Evolutionary conservation across 2,329 filamentous ascomycete species (phyloP).

Genomic region (Diplodia corticola): DNA sequence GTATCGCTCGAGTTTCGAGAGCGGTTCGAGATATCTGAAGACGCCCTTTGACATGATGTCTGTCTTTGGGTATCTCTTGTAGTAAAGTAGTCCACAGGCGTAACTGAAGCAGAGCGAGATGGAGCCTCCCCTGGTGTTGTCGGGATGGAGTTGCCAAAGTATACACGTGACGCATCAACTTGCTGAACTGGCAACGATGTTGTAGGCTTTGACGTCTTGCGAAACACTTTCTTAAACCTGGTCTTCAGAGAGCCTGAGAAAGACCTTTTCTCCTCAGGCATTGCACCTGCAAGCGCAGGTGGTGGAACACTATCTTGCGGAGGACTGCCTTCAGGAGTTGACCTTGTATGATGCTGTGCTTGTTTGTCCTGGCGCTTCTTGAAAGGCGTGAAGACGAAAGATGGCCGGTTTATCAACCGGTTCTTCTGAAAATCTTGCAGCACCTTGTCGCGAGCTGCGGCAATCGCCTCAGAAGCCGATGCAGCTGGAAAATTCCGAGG

Average conservation of each 20-base stretch:
- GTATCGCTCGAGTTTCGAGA: conserved; percentile 21
- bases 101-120: background rate
- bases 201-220: conserved; percentile 37
- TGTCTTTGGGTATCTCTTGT: background rate
- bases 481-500: background rate
- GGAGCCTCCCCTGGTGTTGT: background rate
- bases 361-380: conserved; percentile 43
- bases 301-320: background rate
- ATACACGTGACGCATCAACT: conserved; percentile 47
- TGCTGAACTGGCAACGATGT: conserved; percentile 54
- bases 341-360: conserved; percentile 24
- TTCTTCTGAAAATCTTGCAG: conserved; percentile 44
- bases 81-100: background rate
- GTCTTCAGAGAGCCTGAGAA: conserved; percentile 63
- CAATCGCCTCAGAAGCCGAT: background rate
- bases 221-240: conserved; percentile 62
- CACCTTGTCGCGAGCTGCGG: conserved; percentile 41
- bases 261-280: conserved; percentile 52
- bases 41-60: background rate
- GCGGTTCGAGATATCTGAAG: conserved; percentile 1
- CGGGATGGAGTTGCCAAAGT: conserved; percentile 34
- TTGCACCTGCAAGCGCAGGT: background rate
- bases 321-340: background rate
- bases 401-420: conserved; percentile 44
- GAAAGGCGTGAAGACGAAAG: conserved; percentile 47